Percentiles rank a stretch among this genome's conserved stretches.
Evolutionary conservation across 2,329 filamentous ascomycete genomes (phyloP).

Genomic region (Colletotrichum tofieldiae): DNA sequence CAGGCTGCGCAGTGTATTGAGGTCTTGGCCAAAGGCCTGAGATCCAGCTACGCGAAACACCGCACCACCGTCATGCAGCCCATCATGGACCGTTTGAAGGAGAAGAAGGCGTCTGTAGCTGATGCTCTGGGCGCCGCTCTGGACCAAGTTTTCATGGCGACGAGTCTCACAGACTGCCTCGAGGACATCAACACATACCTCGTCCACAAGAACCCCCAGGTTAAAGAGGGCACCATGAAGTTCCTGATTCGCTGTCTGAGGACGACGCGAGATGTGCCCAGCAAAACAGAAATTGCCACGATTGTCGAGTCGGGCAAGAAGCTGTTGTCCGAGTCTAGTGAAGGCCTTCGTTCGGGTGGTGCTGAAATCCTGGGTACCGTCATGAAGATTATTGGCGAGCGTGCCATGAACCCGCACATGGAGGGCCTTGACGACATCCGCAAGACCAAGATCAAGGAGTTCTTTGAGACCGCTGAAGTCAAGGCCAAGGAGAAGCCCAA

Average conservation of each 20-base stretch:
- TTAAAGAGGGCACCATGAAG: constrained; percentile 95
- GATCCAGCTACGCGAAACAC: constrained; percentile 85
- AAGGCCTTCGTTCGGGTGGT: constrained; percentile 87
- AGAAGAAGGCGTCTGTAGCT: constrained; percentile 92
- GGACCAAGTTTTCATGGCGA: constrained; percentile 77
- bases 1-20: constrained; percentile 95
- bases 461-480: constrained; percentile 74
- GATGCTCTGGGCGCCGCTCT: constrained; percentile 91
- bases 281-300: constrained; percentile 84
- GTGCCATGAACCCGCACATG: constrained; percentile 92
- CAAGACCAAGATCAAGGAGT: constrained; percentile 97
- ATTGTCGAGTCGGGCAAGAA: constrained; percentile 94
- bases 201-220: constrained; percentile 95
- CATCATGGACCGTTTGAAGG: constrained; percentile 95
- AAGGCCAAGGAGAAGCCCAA: constrained; percentile 82
- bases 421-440: constrained; percentile 96
- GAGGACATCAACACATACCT: constrained; percentile 90
- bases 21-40: constrained; percentile 87
- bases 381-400: constrained; percentile 99
- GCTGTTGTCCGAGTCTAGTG: constrained; percentile 89
- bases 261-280: constrained; percentile 86
- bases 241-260: constrained; percentile 92
- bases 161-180: constrained; percentile 86
- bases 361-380: constrained; percentile 93
- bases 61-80: constrained; percentile 85